Evolutionary conservation across 176 grass and related monocot genomes (phyloP), one percentile per base, ranked within the genome.

Genomic region (Oryza longistaminata): DNA sequence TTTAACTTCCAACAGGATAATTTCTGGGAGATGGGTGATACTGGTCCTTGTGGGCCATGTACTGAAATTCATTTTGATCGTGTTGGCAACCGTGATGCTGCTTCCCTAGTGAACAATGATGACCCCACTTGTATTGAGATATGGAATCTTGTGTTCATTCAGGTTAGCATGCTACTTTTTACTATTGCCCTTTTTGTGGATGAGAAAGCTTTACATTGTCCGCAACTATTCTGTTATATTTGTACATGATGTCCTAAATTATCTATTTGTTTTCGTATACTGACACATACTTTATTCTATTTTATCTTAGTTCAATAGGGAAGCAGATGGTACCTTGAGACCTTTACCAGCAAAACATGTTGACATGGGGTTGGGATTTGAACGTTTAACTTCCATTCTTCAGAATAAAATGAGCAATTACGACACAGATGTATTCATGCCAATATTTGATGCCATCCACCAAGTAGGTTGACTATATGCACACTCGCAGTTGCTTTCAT

Each of bases 401-500:
- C 93, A 98, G 73, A 92, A 92, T 31, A 98, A 98, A 90, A 92
- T 98, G 96, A 95, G 93, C 91, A 98, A 98, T 66, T 98, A 98
- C 76, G 96, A 98, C 66, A 95, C 96, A 6, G 91, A 95, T 80
- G 29, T 98, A 73, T 98, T 98, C 76, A 78, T 82, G 78, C 96
- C 93, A 49, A 82, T 99, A 82, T 99, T 99, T 88, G 91, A 96
- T 82, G 91, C 88, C 43, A 96, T 99, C 74, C 91, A 95, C 83
- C 44, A 92, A 66, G 96, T 99, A 87, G 44, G 42, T 89, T 88
- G 22, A 3, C 46, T 8, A 49, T n/a, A n/a, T 21, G 21, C 0
- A 2, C 42, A 43, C 42, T 43, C 0, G 1, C 9, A 11, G 42
- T 43, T 43, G 42, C 42, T 43, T 43, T 43, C 42, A 60, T 64